Conservation (phyloP, 2,329 filamentous ascomycete species). For the Parastagonospora nodorum region DNA sequence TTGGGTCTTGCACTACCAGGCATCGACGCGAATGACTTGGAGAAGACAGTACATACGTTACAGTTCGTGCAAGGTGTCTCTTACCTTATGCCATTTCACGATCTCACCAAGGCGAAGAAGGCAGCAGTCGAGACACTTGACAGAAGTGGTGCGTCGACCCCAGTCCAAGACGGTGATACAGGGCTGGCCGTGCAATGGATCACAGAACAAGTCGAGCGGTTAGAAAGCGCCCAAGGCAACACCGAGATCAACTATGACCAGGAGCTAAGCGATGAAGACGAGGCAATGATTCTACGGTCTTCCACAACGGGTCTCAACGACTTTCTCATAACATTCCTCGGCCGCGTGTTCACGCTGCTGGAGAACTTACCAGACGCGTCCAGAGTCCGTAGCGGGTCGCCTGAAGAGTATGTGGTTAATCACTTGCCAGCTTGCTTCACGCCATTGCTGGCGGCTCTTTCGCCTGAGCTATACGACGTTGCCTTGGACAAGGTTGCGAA, state of each 20-base stretch:
- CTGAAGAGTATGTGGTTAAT: constrained; percentile 97
- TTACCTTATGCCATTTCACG: constrained; percentile 92
- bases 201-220: constrained; percentile 87
- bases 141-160: constrained; percentile 36
- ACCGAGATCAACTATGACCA: constrained; percentile 83
- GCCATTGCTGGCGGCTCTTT: constrained; percentile 86
- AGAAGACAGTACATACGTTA: constrained; percentile 93
- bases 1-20: constrained; percentile 92
- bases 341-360: constrained; percentile 91
- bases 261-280: constrained; percentile 82
- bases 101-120: constrained; percentile 67
- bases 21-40: constrained; percentile 95
- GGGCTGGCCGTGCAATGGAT: constrained; percentile 88
- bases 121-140: constrained; percentile 12
- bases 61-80: constrained; percentile 95
- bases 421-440: constrained; percentile 89
- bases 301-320: constrained; percentile 94
- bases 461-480: constrained; percentile 90
- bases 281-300: constrained; percentile 85
- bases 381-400: constrained; percentile 84
- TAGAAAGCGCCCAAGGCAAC: constrained; percentile 85
- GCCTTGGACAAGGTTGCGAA: constrained; percentile 89
- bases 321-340: constrained; percentile 87
- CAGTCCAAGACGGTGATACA: constrained; percentile 48
- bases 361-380: constrained; percentile 94